A percentile compares a stretch with the other conserved stretches of the same genome.
These are phyloP conservation scores for Diplodia intermedia DNA, from an alignment of 2,329 filamentous ascomycete species.

Conservation along the genomic window DNA sequence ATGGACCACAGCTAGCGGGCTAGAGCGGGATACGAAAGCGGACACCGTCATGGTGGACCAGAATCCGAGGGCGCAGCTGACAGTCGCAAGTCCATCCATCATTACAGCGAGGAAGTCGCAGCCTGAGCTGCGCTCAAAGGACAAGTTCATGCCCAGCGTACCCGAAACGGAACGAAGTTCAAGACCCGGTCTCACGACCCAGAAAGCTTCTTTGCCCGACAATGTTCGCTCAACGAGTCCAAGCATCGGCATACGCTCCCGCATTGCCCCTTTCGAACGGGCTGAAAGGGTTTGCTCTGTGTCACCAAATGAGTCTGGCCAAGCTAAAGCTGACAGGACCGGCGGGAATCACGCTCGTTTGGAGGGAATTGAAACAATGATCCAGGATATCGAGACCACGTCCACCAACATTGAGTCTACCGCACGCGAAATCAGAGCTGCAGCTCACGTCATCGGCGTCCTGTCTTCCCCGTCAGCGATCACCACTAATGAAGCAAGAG, in stretches of 20 bases:
- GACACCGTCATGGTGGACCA: neutral
- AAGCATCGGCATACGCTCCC: constrained; percentile 23
- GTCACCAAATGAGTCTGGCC: constrained; percentile 10
- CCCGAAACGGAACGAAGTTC: constrained; percentile 4
- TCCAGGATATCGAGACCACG: constrained; percentile 16
- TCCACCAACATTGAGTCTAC: constrained; percentile 19
- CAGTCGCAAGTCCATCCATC: neutral
- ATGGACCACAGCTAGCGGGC: neutral
- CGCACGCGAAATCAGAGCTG: neutral
- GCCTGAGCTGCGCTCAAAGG: constrained; percentile 13
- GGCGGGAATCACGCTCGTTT: neutral
- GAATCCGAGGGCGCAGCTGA: constrained; percentile 1
- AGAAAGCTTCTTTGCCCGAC: neutral
- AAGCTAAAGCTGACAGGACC: constrained; percentile 19
- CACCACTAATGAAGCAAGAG: constrained; percentile 5
- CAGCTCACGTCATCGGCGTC: constrained; percentile 18
- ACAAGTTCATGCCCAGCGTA: neutral
- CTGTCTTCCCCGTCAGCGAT: neutral
- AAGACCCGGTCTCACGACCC: neutral
- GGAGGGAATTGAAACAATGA: neutral
- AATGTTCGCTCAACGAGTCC: constrained; percentile 21
- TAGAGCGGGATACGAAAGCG: neutral
- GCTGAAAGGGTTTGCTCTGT: constrained; percentile 16
- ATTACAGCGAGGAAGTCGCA: constrained; percentile 12
- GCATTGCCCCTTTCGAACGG: neutral